Base-by-base conservation (phyloP, 305 asterid species). In the Fraxinus paxiana region DNA sequence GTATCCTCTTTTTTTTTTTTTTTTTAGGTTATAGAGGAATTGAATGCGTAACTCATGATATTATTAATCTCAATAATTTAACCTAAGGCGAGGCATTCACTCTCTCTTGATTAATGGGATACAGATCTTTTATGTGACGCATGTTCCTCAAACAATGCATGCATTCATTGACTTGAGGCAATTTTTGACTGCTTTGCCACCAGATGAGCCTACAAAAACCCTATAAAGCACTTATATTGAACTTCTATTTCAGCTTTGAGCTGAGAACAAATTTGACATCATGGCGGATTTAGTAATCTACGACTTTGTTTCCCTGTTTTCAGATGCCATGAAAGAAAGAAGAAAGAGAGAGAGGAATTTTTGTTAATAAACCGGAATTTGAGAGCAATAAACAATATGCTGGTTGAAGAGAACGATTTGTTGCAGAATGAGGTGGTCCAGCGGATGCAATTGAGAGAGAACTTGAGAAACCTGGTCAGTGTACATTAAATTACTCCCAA, bases 141-240 rank as follows among this genome's bases (percentile, higher is more conserved):
- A 75, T 46, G 70, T 74, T 84, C 65, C 15, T 75, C 73, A 65
- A 77, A 69, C 75, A 79, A 80, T 6, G 86, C 82, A 69, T 28
- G 31, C 77, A 72, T 78, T 24, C 65, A 54, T 54, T 54, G 26
- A 22, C 65, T 54, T 17, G 12, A 54, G 65, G 65, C 20, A 6
- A 54, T 17, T 54, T 54, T 54, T 5, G 65, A 54, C 65, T 54
- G 3, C 65, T 54, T 54, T 54, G 65, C 26, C 65, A 17, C 26
- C 12, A 6, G 26, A 54, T 54, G 65, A 54, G 65, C 65, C 65
- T 48, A n/a, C 2, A 54, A 17, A 43, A 17, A 37, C 63, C 65
- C 1, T 63, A 7, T 35, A 18, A 69, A 18, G 63, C 26, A 34
- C 9, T 13, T 37, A 34, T 46, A 38, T 15, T 46, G 22, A 33